Conservation (phyloP, 208 protist genomes). For the Leishmania major region DNA sequence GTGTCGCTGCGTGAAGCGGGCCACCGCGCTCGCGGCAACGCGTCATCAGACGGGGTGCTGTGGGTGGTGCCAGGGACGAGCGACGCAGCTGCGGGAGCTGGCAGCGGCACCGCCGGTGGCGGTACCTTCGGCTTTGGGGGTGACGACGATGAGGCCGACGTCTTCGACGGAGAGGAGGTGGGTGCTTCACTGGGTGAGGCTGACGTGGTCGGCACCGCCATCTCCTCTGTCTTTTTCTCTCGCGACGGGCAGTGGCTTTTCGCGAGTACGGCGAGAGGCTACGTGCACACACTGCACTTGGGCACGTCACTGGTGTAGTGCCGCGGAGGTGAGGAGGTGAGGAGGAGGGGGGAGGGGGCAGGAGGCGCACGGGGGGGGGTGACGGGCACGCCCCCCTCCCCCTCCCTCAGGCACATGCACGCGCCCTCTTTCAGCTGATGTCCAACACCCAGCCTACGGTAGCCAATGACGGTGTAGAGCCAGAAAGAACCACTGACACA, state of each 20-base stretch:
- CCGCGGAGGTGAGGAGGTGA: not conserved
- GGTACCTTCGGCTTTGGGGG: not conserved
- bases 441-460: not conserved
- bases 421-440: not conserved
- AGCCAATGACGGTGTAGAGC: not conserved
- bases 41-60: slow-evolving; percentile 18
- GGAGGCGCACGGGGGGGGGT: not conserved
- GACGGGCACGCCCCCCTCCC: not conserved
- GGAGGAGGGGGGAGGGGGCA: not conserved
- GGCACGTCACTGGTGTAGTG: slow-evolving; percentile 6
- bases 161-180: slow-evolving; percentile 7
- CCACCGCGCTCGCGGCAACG: slow-evolving; percentile 15
- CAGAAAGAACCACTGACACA: not conserved
- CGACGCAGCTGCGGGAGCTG: slow-evolving; percentile 2
- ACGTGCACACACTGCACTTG: slow-evolving; percentile 59
- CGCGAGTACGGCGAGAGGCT: slow-evolving; percentile 45
- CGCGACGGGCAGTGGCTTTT: slow-evolving; percentile 64
- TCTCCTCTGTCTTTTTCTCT: slow-evolving; percentile 66
- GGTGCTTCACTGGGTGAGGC: slow-evolving; percentile 19
- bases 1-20: slow-evolving; percentile 34
- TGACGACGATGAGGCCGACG: slow-evolving; percentile 18
- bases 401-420: too few species aligned
- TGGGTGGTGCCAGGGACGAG: slow-evolving; percentile 6
- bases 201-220: slow-evolving; percentile 22
- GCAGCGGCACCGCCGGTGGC: not conserved